phyloP scores from a whole-genome alignment of 2,329 filamentous ascomycete genomes.

The Colletotrichum paranaense region DNA sequence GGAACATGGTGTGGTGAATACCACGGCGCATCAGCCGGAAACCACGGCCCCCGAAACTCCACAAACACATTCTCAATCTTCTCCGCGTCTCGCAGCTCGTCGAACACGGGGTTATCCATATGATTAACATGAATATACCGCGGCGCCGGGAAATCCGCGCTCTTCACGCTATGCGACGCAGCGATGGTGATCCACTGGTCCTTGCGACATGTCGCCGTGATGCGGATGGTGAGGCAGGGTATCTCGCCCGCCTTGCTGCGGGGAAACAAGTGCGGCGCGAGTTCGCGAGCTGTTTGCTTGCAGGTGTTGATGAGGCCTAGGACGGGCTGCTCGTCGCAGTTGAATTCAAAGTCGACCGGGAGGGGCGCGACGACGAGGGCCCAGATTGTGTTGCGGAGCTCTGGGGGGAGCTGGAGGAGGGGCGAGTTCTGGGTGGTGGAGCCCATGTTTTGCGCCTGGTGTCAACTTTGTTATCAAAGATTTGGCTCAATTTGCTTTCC shows the following conservation, averaged over 20 bases:
- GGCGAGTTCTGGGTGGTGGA: background rate
- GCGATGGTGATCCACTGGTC: background rate
- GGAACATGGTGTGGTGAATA: background rate
- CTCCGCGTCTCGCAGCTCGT: background rate
- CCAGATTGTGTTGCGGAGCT: background rate
- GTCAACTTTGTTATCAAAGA: no score
- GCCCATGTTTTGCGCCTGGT: background rate
- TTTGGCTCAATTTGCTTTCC: no score
- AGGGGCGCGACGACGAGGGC: background rate
- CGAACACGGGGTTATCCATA: background rate
- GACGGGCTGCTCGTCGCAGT: background rate
- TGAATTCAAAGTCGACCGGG: background rate
- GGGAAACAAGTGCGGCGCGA: background rate
- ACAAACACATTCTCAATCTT: background rate
- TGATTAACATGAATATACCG: background rate
- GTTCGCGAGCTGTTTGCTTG: background rate
- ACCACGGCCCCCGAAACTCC: background rate
- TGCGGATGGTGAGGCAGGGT: background rate
- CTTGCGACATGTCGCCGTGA: background rate
- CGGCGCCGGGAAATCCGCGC: background rate
- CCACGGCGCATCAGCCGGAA: background rate
- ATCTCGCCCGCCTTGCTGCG: background rate
- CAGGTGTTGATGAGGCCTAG: background rate
- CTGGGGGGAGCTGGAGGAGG: background rate
- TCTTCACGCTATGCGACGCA: background rate